Conservation (phyloP, 306 rosid species). For the Medicago ruthenica region DNA sequence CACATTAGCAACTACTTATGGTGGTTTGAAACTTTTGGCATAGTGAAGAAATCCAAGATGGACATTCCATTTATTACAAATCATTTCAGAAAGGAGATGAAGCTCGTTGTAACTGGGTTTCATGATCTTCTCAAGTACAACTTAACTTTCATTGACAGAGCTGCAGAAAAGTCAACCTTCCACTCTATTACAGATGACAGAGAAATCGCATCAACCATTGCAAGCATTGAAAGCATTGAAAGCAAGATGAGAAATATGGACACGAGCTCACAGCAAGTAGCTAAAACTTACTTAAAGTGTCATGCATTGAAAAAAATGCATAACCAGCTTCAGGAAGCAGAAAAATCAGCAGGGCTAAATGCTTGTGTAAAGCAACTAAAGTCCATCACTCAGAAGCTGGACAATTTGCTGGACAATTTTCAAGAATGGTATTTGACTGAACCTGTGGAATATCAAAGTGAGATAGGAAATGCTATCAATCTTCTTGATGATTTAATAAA, state of each 20-base stretch:
- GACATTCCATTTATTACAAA: neutral
- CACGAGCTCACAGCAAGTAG: neutral
- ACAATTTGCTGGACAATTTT: neutral
- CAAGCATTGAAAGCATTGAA: slow-evolving; percentile 12
- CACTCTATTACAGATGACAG: neutral
- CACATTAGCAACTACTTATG: neutral
- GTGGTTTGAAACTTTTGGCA: slow-evolving; percentile 20
- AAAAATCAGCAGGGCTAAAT: slow-evolving; percentile 29
- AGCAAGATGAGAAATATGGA: neutral
- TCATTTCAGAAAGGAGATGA: slow-evolving; percentile 23
- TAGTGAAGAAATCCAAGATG: neutral
- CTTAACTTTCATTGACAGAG: slow-evolving; percentile 35
- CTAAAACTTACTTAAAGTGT: neutral
- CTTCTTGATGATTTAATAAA: slow-evolving; percentile 24
- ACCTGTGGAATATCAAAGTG: slow-evolving; percentile 18
- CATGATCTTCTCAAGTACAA: neutral
- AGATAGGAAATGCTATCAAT: neutral
- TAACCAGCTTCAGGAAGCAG: neutral
- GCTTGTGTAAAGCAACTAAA: slow-evolving; percentile 35
- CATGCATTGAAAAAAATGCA: slow-evolving; percentile 10
- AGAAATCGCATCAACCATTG: neutral
- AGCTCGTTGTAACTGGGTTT: slow-evolving; percentile 14
- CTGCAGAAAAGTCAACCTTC: slow-evolving; percentile 22
- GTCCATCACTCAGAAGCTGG: slow-evolving; percentile 7
- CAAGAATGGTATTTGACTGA: neutral